Base-by-base conservation (phyloP, 164 flowering plant genomes). In the Nelumbo lutea region DNA sequence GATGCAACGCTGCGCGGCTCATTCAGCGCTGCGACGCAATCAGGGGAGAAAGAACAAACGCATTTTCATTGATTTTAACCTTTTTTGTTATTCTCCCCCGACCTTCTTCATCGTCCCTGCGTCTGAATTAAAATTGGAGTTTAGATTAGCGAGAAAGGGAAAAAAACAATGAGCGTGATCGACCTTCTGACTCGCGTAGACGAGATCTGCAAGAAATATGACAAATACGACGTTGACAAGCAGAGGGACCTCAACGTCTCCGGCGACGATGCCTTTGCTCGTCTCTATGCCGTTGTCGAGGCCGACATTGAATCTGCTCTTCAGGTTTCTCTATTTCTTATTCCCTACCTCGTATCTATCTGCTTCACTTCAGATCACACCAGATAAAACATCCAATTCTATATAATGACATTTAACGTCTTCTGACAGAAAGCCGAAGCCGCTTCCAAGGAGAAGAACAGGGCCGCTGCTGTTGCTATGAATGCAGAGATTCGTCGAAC, bases 401-500 rank as follows among this genome's bases (percentile, higher is more conserved):
- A 51, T 51, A 5, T 27, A 27, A 27, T 27, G 27, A 27, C 27
- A 8, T 51, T 51, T 51, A 5, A 38, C 63, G 40, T 13, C 9
- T 13, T 62, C 42, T 65, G 2, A 15, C 74, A 92, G 97, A 95
- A 92, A 88, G 79, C 96, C 59, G 97, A 95, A 68, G 15, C 44
- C 39, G 93, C 93, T 57, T 72, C 85, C 1, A 82, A 64, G 27
- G 97, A 90, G 87, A 87, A 81, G 65, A 90, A 77, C 63, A 83
- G 88, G 70, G 97, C 98, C 1, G 79, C 96, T n/a, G 81, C 77
- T 1, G 98, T 95, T 42, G 97, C 98, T 9, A 42, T 92, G 76
- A 89, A 92, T 69, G 97, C 98, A 0, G 98, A 95, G 86, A 85
- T 95, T 65, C 92, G 98, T 14, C 80, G 98, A 3, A 89, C 85